phyloP scores from a whole-genome alignment of 1,284 basidiomycete genomes.

The Ganoderma meredithae region DNA sequence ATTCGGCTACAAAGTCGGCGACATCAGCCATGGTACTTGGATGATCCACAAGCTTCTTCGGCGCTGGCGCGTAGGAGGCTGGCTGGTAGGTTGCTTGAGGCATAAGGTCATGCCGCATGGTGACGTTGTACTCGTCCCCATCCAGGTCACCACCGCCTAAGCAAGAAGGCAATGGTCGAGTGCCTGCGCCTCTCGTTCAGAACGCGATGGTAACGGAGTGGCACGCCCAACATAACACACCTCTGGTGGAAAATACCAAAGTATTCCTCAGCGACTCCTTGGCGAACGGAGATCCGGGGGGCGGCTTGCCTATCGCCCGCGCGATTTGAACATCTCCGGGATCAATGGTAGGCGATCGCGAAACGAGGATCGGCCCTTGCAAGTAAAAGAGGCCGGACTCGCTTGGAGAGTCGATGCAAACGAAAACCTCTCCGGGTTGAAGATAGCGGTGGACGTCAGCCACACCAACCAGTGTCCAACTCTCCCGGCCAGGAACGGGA shows the following conservation, averaged over 20 bases:
- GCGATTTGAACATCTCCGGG: conserved; percentile 74
- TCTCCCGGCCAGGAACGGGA: conserved; percentile 55
- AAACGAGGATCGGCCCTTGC: conserved; percentile 62
- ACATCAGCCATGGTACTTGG: conserved; percentile 73
- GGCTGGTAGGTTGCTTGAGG: conserved; percentile 44
- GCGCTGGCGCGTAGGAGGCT: conserved; percentile 60
- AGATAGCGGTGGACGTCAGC: conserved; percentile 66
- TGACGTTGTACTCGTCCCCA: conserved; percentile 65
- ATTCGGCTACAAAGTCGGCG: conserved; percentile 77
- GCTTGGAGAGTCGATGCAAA: conserved; percentile 54
- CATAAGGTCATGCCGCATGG: conserved; percentile 38
- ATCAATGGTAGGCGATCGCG: conserved; percentile 71
- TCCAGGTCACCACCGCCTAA: conserved; percentile 74
- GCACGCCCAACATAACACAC: conserved; percentile 38
- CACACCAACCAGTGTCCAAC: conserved; percentile 73
- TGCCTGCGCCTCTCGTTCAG: conserved; percentile 46
- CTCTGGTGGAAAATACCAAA: conserved; percentile 64
- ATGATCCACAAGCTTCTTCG: conserved; percentile 55
- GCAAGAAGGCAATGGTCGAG: conserved; percentile 63
- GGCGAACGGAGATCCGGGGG: conserved; percentile 57
- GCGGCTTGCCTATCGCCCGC: conserved; percentile 65
- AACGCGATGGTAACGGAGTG: not conserved
- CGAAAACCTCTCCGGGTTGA: conserved; percentile 62
- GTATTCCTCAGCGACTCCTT: conserved; percentile 60
- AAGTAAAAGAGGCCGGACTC: conserved; percentile 52